Base-by-base conservation (phyloP, 352 stramenopile genomes). In the Albugo candida region DNA sequence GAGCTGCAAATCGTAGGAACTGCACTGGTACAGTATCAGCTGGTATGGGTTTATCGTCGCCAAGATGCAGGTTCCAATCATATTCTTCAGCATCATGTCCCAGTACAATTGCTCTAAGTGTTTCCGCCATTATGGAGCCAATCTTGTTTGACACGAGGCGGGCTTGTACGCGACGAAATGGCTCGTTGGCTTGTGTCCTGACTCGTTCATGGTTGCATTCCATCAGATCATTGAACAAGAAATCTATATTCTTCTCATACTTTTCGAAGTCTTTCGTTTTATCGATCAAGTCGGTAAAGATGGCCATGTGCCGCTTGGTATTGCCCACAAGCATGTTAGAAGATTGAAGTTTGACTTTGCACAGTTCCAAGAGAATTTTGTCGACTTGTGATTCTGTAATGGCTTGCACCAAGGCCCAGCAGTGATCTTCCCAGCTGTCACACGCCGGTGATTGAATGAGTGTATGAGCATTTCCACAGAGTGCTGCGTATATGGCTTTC, bases 341-440 rank as follows among this genome's bases (percentile, higher is more conserved):
- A 8, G 73, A 83, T 47, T 86, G 67, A 1, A 62, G 37, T 58
- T 92, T 92, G 19, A 85, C 60, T 52, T 82, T 68, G 1, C 85
- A 55, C 21, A 88, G 52, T 35, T 79, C 77, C 47, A 67, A 62
- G 18, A 88, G 44, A 2, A 68, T 61, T 31, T 83, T 71, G 41
- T 92, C 78, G n/a, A 81, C 52, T 50, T 85, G 60, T 14, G 76
- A 63, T 34, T 84, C 73, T 1, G 61, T 76, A 34, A 83, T 77
- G 4, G 63, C 73, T 17, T 78, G 61, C 6, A 88, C 49, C 48
- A 80, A 81, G 16, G 73, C 75, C 78, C 78, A 92, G 49, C 75
- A 83, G 47, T 92, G 78, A 42, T 92, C 73, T 47, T 92, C 78
- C 78, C 78, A 92, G 27, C 39, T 83, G 42, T 80, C 71, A 21